These are phyloP conservation scores for Polytrichum commune DNA, from an alignment of 225 moss, liverwort and hornwort genomes.

Conservation along the genomic window DNA sequence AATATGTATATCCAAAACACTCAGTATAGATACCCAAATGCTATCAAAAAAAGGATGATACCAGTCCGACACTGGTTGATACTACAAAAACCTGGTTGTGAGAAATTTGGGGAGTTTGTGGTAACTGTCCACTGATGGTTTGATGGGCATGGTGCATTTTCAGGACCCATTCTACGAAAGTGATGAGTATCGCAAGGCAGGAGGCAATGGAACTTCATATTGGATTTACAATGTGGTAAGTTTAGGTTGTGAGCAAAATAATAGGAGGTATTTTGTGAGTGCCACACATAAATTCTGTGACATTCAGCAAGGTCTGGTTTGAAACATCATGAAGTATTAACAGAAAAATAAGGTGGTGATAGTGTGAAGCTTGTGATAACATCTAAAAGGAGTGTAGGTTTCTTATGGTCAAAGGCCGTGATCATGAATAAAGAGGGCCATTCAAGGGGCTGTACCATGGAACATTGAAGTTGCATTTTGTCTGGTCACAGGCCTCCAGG, in stretches of 20 bases:
- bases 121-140: no score
- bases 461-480: no score
- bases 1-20: no score
- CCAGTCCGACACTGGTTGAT: background rate
- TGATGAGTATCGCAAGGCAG: slow-evolving; percentile 68
- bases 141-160: background rate
- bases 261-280: no score
- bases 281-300: background rate
- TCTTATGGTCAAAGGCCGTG: background rate
- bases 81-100: no score
- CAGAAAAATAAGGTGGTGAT: background rate
- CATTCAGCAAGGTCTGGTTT: background rate
- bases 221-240: slow-evolving; percentile 85
- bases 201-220: slow-evolving; percentile 84
- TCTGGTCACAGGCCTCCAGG: no score
- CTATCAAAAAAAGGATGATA: no score
- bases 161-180: slow-evolving; percentile 87
- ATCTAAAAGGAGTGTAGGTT: background rate
- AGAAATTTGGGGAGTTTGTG: no score
- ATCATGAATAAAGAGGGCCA: no score
- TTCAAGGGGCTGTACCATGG: no score
- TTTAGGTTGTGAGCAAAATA: background rate
- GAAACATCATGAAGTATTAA: background rate
- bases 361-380: background rate
- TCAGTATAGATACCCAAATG: no score